These are phyloP conservation scores for Peronosclerospora sorghi DNA, from an alignment of 352 stramenopile genomes.

Conservation along the genomic window DNA sequence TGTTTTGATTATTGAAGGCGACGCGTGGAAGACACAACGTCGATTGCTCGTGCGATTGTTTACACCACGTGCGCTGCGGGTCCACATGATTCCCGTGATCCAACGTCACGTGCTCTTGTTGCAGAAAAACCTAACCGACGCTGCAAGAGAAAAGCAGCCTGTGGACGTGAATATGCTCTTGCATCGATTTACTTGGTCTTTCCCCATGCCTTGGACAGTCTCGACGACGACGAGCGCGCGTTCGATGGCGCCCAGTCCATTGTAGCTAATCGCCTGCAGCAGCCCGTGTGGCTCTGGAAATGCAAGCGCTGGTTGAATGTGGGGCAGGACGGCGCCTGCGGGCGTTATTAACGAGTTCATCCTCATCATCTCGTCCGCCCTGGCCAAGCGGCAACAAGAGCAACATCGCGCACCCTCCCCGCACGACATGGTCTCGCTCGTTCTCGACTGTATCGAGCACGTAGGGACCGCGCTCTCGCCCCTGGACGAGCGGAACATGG, in stretches of 20 bases:
- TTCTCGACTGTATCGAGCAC: slow-evolving; percentile 22
- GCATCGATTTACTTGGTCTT: slow-evolving; percentile 35
- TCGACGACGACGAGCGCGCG: slow-evolving; percentile 30
- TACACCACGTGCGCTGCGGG: slow-evolving; percentile 24
- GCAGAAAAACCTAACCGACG: slow-evolving; percentile 18
- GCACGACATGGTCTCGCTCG: slow-evolving; percentile 24
- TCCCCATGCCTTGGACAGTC: slow-evolving; percentile 22
- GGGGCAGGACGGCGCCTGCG: slow-evolving; percentile 19
- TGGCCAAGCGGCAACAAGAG: slow-evolving; percentile 14
- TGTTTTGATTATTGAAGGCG: slow-evolving; percentile 32
- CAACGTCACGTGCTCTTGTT: slow-evolving; percentile 22
- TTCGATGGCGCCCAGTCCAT: slow-evolving; percentile 29
- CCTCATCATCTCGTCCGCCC: slow-evolving; percentile 26
- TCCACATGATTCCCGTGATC: slow-evolving; percentile 29
- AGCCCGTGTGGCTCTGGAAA: slow-evolving; percentile 32
- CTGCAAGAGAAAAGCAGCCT: slow-evolving; percentile 5
- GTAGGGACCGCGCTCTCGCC: slow-evolving; percentile 17
- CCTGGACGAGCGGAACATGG: slow-evolving; percentile 43
- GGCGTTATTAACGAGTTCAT: slow-evolving; percentile 26
- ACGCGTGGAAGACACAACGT: slow-evolving; percentile 37
- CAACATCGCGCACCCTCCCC: slow-evolving; percentile 1
- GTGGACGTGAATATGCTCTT: slow-evolving; percentile 31
- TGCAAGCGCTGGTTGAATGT: slow-evolving; percentile 33
- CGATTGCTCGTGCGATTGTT: slow-evolving; percentile 32
- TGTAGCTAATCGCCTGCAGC: slow-evolving; percentile 11